Conservation (phyloP, 1,139 yeast species). For the Saccharomyces pastorianus region DNA sequence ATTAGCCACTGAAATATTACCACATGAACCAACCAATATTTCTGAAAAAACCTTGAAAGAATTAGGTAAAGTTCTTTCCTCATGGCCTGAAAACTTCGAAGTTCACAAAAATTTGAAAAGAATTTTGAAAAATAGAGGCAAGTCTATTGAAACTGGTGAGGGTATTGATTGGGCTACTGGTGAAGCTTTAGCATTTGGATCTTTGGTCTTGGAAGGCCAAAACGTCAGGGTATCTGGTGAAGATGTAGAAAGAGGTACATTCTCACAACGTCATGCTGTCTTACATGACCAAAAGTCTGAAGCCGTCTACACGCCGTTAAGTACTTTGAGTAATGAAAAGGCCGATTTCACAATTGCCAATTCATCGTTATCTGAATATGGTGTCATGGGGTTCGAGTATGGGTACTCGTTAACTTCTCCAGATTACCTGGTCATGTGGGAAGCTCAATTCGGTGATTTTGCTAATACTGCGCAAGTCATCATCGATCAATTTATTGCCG, state of each 20-base stretch:
- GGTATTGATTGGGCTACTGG: constrained; percentile 99
- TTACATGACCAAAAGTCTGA: constrained; percentile 92
- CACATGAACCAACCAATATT: constrained; percentile 94
- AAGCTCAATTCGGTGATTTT: constrained; percentile 99
- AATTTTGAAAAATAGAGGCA: constrained; percentile 79
- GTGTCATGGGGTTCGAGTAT: constrained; percentile 98
- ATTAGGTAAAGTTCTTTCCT: constrained; percentile 70
- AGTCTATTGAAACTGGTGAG: constrained; percentile 80
- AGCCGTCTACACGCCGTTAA: constrained; percentile 73
- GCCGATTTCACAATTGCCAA: constrained; percentile 83
- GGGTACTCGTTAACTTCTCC: constrained; percentile 98
- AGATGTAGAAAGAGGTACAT: constrained; percentile 99
- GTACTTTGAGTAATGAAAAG: constrained; percentile 69
- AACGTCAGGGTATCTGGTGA: constrained; percentile 97
- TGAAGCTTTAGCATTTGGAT: constrained; percentile 96
- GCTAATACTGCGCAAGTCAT: constrained; percentile 99
- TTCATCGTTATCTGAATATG: constrained; percentile 97
- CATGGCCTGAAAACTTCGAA: constrained; percentile 83
- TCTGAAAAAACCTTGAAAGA: constrained; percentile 62
- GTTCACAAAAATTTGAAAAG: constrained; percentile 95
- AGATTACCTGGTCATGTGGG: constrained; percentile 96
- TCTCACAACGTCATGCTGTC: constrained; percentile 98
- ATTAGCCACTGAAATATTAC: constrained; percentile 88
- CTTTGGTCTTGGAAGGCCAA: constrained; percentile 85
- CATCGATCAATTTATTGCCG: constrained; percentile 91